A percentile compares a stretch with the other conserved stretches of the same genome.
phyloP scores from a whole-genome alignment of 306 rosid species.

The Astragalus membranaceus region DNA sequence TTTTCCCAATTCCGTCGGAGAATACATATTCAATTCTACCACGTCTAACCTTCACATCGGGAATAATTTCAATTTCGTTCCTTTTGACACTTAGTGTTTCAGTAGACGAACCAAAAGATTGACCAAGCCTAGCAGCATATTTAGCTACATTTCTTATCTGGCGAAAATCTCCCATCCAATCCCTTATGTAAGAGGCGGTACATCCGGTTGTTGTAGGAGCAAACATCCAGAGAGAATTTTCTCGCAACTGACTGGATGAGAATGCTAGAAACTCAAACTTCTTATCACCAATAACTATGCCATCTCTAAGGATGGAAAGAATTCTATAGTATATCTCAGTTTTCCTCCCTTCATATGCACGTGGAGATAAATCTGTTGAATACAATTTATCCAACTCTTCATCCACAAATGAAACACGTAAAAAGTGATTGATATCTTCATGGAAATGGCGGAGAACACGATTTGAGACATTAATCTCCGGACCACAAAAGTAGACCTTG shows the following conservation, averaged over 20 bases:
- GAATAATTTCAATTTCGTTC: constrained; percentile 50
- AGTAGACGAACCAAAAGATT: constrained; percentile 83
- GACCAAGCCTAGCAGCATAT: constrained; percentile 90
- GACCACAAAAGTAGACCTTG: constrained; percentile 62
- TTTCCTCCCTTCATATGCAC: constrained; percentile 38
- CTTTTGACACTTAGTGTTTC: constrained; percentile 51
- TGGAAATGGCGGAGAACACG: constrained; percentile 60
- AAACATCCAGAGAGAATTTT: constrained; percentile 88
- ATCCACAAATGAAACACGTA: constrained; percentile 84
- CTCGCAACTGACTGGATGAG: constrained; percentile 83
- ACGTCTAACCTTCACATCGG: constrained; percentile 30
- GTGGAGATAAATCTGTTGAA: constrained; percentile 63
- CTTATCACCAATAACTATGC: constrained; percentile 60
- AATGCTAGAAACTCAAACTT: constrained; percentile 82
- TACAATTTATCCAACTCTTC: constrained; percentile 64
- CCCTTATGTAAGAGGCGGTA: constrained; percentile 47
- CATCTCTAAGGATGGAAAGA: constrained; percentile 55
- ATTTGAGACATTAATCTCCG: constrained; percentile 79
- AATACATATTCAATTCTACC: constrained; percentile 37
- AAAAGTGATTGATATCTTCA: constrained; percentile 45
- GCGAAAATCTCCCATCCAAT: constrained; percentile 67
- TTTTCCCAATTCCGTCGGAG: constrained; percentile 93
- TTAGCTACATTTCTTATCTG: constrained; percentile 77
- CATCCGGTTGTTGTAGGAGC: constrained; percentile 37
- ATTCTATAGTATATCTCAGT: constrained; percentile 59